Evolutionary conservation across 257 asterid species (phyloP), one percentile per base, ranked within the genome.

Genomic region (Gentiana dahurica): DNA sequence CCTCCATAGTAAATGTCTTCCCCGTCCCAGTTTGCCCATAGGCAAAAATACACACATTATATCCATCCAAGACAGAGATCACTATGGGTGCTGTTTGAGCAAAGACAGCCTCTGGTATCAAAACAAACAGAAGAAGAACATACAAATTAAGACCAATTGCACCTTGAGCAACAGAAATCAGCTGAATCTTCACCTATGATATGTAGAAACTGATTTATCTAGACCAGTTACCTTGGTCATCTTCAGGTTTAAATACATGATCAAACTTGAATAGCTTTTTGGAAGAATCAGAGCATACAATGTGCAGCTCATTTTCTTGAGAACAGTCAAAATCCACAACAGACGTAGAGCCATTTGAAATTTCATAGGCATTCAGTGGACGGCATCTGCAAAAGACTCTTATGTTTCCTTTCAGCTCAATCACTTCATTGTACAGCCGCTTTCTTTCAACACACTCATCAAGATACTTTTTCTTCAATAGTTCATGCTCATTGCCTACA

Each of bases 341-440:
- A 10, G 94, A 73, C 45, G 82, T 59, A 52, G 77, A 63, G 44
- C 90, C 95, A 58, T 75, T 80, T 43, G 74, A 84, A 68, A 73
- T 66, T 77, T 92, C 97, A 54, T 79, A 87, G 55, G 73, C 75
- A 71, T 78, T 81, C 77, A 88, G 45, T 53, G 99, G 99, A 64
- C 99, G 80, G 71, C 94, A 92, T 79, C 99, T 77, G 63, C 99
- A 92, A 73, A 88, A 92, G 71, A 92, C 99, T 72, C 95, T 79
- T 47, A 92, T 88, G 68, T 92, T 92, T 52, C 99, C 99, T 71
- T 81, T 92, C 49, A 92, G 88, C 62, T 92, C 99, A 68, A 92
- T 85, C 70, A 88, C 86, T 77, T 88, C 95, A 73, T 92, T 92
- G 65, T 85, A 92, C 36, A 87, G 78, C 60, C 70, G 78, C 75